Evolutionary conservation across 352 stramenopile genomes (phyloP), one percentile per base, ranked within the genome.

Genomic region (Pythium monospermum): DNA sequence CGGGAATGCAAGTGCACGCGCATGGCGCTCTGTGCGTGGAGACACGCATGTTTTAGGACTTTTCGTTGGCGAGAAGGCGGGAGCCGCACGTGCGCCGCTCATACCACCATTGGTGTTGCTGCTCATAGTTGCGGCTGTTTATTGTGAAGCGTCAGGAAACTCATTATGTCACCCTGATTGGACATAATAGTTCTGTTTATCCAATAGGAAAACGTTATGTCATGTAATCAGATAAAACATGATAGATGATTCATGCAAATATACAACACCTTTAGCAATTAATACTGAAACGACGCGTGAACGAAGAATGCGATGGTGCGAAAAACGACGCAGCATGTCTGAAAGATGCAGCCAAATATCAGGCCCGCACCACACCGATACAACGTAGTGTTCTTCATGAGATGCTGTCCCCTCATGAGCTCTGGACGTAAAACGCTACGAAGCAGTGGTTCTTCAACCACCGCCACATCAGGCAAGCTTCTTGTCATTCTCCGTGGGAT

Each of bases 221-320:
- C 45, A 32, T 21, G 16, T 35, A 26, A 25, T 4, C 22, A 30
- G 44, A 4, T 39, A 46, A 6, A 12, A 39, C 5, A 36, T 35
- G 16, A 18, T 18, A 5, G 4, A 22, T 36, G 6, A 37, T 26
- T n/a, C n/a, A n/a, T n/a, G n/a, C n/a, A n/a, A 35, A 25, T 6
- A 18, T 47, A 21, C 13, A 46, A 31, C 15, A 33, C 27, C 37
- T 55, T 1, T 39, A 18, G 4, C 25, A 37, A 31, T 18, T 5
- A 39, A 54, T 54, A 54, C 23, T 38, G 48, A 55, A 55, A 55
- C 48, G 48, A 39, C 47, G 10, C 47, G 2, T 12, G 4, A 18
- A 38, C 16, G 6, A 10, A 41, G 35, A n/a, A n/a, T n/a, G n/a
- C n/a, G n/a, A n/a, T n/a, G n/a, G n/a, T n/a, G n/a, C n/a, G n/a